phyloP scores from a whole-genome alignment of 768 basidiomycete genomes.

The Lactifluus volemus region DNA sequence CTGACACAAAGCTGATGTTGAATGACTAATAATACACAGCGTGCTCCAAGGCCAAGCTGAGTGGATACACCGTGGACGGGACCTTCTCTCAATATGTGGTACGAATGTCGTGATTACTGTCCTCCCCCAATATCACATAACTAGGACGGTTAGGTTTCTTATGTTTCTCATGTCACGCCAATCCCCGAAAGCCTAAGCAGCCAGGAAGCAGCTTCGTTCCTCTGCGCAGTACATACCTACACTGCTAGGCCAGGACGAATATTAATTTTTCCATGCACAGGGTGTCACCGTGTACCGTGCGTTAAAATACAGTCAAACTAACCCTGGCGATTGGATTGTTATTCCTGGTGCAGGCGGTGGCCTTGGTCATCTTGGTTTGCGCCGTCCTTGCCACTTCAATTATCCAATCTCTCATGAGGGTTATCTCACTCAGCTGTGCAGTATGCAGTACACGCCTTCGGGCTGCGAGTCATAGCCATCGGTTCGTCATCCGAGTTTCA shows the following conservation, averaged over 20 bases:
- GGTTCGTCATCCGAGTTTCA: slow-evolving; percentile 26
- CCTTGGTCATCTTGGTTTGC: slow-evolving; percentile 66
- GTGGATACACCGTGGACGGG: slow-evolving; percentile 71
- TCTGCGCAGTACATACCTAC: slow-evolving; percentile 52
- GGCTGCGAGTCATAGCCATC: slow-evolving; percentile 72
- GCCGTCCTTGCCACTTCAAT: not conserved
- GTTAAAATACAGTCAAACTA: slow-evolving; percentile 59
- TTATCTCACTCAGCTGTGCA: slow-evolving; percentile 48
- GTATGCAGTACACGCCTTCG: slow-evolving; percentile 62
- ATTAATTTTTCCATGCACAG: slow-evolving; percentile 26
- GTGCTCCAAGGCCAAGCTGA: slow-evolving; percentile 49
- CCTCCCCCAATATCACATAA: not conserved
- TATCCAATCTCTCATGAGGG: not conserved
- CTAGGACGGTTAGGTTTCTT: slow-evolving; percentile 42
- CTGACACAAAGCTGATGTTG: not conserved
- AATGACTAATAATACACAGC: slow-evolving; percentile 28
- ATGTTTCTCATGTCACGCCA: slow-evolving; percentile 62
- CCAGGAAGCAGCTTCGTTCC: slow-evolving; percentile 61
- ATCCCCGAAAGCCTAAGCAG: slow-evolving; percentile 65
- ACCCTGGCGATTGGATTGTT: slow-evolving; percentile 66
- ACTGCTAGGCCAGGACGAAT: not conserved
- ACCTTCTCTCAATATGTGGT: slow-evolving; percentile 64
- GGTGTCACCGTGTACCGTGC: slow-evolving; percentile 85
- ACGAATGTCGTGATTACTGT: slow-evolving; percentile 18
- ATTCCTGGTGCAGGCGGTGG: slow-evolving; percentile 76